Conservation (phyloP, 768 basidiomycete genomes). For the Russula olivacea region DNA sequence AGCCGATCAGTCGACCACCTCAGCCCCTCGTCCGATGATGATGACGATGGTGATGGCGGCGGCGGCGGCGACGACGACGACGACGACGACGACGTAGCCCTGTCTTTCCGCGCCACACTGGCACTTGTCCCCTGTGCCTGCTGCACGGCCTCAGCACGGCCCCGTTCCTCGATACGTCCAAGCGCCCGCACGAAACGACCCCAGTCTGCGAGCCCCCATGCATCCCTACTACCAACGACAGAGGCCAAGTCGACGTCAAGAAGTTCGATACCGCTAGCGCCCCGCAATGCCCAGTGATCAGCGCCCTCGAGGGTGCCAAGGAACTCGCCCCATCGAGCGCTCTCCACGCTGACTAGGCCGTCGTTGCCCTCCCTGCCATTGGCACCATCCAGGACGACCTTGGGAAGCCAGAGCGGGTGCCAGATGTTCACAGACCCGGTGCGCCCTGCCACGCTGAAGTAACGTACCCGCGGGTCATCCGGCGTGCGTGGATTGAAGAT, state of each 20-base stretch:
- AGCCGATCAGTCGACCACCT: constrained; percentile 65
- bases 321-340: constrained; percentile 95
- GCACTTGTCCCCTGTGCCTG: background rate
- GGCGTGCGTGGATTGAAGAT: constrained; percentile 82
- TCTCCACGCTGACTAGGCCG: constrained; percentile 85
- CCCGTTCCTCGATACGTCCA: constrained; percentile 32
- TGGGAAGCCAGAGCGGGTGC: constrained; percentile 97
- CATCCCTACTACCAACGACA: constrained; percentile 38
- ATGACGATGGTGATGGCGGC: no score
- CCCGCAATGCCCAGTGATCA: constrained; percentile 96
- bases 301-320: constrained; percentile 82
- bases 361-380: constrained; percentile 83
- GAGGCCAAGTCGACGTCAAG: constrained; percentile 55
- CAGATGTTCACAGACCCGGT: constrained; percentile 58
- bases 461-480: constrained; percentile 74
- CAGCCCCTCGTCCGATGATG: constrained; percentile 43
- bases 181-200: constrained; percentile 49
- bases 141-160: constrained; percentile 7
- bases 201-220: constrained; percentile 50
- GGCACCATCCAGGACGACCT: constrained; percentile 84
- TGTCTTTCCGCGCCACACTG: background rate
- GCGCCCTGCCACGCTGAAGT: constrained; percentile 89
- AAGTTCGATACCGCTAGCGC: constrained; percentile 71
- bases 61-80: background rate
- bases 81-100: background rate